Conservation (phyloP, 495 filamentous ascomycete genomes). For the Aspergillus diversus region DNA sequence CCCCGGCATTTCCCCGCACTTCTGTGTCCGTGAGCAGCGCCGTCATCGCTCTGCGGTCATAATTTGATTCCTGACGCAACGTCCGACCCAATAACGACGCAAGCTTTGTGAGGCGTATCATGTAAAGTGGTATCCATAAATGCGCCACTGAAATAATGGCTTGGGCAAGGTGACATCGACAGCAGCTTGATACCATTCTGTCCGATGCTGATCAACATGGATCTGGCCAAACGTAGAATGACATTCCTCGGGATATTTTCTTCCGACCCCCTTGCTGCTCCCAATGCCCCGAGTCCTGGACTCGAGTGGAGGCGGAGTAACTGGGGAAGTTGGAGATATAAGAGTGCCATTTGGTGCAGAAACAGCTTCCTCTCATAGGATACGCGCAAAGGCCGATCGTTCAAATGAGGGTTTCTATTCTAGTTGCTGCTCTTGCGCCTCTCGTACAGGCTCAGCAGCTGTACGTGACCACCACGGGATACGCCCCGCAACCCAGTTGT, state of each 20-base stretch:
- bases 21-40: neutral
- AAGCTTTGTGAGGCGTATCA: neutral
- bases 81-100: neutral
- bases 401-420: neutral
- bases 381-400: neutral
- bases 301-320: neutral
- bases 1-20: neutral
- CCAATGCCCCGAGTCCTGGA: neutral
- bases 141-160: no score
- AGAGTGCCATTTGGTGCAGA: neutral
- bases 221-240: no score
- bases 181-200: no score
- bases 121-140: no score
- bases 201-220: no score
- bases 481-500: neutral
- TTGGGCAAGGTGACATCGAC: no score
- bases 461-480: slow-evolving; percentile 1
- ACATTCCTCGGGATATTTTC: neutral
- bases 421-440: neutral
- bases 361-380: neutral
- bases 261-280: neutral
- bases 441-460: neutral
- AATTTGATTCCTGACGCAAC: neutral
- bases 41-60: neutral
- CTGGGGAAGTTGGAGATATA: neutral